Evolutionary conservation across 345 rosid genomes (phyloP).

Genomic region (Arabis hirsuta): DNA sequence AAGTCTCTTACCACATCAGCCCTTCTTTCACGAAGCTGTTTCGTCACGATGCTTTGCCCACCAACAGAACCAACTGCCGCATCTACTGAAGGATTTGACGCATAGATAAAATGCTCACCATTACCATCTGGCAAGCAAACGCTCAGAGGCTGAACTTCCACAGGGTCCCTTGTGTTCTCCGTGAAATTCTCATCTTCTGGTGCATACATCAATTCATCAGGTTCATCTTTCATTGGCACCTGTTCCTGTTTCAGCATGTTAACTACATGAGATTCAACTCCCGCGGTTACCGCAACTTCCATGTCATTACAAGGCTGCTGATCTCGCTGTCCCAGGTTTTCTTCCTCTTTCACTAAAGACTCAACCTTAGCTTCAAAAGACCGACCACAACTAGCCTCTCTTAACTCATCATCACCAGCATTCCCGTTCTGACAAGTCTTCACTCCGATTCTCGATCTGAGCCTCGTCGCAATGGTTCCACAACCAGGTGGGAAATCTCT

Average conservation of each 20-base stretch:
- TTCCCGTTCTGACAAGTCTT: constrained; percentile 20
- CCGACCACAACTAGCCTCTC: background rate
- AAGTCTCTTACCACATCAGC: constrained; percentile 58
- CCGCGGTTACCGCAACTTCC: background rate
- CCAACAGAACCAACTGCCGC: background rate
- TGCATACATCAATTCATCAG: background rate
- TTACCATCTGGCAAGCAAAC: constrained; percentile 14
- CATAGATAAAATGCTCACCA: background rate
- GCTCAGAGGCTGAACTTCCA: constrained; percentile 17
- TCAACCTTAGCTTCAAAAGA: constrained; percentile 29
- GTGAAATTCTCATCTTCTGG: background rate
- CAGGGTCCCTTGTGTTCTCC: background rate
- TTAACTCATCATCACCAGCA: background rate
- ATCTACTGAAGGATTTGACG: background rate
- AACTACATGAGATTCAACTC: constrained; percentile 12
- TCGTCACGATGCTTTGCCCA: constrained; percentile 11
- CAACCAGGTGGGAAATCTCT: constrained; percentile 79
- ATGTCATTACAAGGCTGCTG: constrained; percentile 10
- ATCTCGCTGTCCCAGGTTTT: constrained; percentile 11
- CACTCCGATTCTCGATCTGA: constrained; percentile 1
- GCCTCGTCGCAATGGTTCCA: constrained; percentile 42
- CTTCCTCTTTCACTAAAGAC: background rate
- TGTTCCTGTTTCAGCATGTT: constrained; percentile 15
- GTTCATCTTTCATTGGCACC: constrained; percentile 18
- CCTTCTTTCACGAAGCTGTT: constrained; percentile 54